phyloP scores from a whole-genome alignment of 1,284 basidiomycete species.

The Mycosarcoma mackinlayi region DNA sequence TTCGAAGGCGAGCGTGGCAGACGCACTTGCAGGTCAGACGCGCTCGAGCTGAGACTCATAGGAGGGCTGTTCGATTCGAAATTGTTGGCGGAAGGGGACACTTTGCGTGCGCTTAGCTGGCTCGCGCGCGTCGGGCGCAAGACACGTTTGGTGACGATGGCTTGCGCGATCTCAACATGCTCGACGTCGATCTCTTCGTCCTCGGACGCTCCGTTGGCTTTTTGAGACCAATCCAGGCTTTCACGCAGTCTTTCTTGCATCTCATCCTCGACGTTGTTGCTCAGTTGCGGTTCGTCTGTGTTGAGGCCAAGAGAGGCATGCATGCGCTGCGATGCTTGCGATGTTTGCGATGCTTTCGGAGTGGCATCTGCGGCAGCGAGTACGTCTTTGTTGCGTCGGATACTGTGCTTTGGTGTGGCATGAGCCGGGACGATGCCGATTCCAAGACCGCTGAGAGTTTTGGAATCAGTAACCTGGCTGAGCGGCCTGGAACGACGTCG shows the following conservation, averaged over 20 bases:
- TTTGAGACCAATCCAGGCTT: constrained; percentile 17
- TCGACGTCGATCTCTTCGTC: constrained; percentile 37
- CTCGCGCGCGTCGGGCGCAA: constrained; percentile 31
- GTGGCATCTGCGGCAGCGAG: constrained; percentile 20
- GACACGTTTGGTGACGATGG: constrained; percentile 36
- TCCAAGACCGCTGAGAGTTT: constrained; percentile 35
- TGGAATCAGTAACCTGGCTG: constrained; percentile 8
- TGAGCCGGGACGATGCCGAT: constrained; percentile 26
- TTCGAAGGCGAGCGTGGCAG: constrained; percentile 16
- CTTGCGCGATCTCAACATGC: constrained; percentile 38
- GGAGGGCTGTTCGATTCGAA: constrained; percentile 22
- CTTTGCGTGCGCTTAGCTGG: constrained; percentile 26
- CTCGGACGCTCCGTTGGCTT: constrained; percentile 7
- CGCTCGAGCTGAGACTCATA: constrained; percentile 25
- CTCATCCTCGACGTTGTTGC: constrained; percentile 10
- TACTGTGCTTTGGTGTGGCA: constrained; percentile 19
- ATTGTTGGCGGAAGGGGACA: constrained; percentile 23
- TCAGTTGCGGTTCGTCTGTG: background rate
- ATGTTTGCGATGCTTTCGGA: constrained; percentile 38
- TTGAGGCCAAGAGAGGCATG: constrained; percentile 23
- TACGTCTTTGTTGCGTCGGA: constrained; percentile 17
- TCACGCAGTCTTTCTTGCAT: constrained; percentile 24
- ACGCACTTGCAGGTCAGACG: constrained; percentile 16
- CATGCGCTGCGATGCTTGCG: constrained; percentile 32
- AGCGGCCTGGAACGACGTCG: constrained; percentile 23